Evolutionary conservation across 2,329 filamentous ascomycete genomes (phyloP), one percentile per base, ranked within the genome.

Genomic region (Fragosphaeria purpurea): DNA sequence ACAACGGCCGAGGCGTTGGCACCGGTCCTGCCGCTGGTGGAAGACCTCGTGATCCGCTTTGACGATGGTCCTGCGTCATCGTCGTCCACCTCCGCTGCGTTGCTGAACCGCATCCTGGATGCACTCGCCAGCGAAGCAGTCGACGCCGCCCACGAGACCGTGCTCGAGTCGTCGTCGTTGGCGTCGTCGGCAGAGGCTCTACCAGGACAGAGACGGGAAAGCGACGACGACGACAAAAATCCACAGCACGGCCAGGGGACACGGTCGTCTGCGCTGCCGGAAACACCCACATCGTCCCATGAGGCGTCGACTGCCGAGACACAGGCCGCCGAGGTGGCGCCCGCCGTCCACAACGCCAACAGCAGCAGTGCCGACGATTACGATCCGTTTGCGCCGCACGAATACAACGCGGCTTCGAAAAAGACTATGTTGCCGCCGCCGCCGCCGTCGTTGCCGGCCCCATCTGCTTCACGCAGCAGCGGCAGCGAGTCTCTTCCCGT

Each of bases 11-110:
- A 39, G 32, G 41, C 60, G 0, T 70, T 70, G 40, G 64, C 69
- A 37, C 66, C 74, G 1, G 68, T 79, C 0, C 65, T 83, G 30
- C 71, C 75, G 0, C 62, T 79, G 41, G 58, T 68, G 0, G 80
- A 83, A 57, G 75, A 83, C 53, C 59, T 82, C 1, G 68, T 82
- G 3, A 66, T 84, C 31, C 68, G 76, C 44, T 71, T 83, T 50
- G 73, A 70, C 11, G 68, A 71, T 7, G 70, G 70, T 2, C 22
- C 22, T 22, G 22, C 22, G 22, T 22, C 22, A 22, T 22, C 22
- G 22, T 22, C 22, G 22, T 22, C 22, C 22, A 22, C 22, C 22
- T 22, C 22, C 22, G 22, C 22, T 22, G 22, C 22, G 22, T 61
- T 63, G 1, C 59, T 61, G 0, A 68, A 76, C 52, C 53, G 61